phyloP scores from a whole-genome alignment of 306 rosid genomes.

The Castanea crenata region DNA sequence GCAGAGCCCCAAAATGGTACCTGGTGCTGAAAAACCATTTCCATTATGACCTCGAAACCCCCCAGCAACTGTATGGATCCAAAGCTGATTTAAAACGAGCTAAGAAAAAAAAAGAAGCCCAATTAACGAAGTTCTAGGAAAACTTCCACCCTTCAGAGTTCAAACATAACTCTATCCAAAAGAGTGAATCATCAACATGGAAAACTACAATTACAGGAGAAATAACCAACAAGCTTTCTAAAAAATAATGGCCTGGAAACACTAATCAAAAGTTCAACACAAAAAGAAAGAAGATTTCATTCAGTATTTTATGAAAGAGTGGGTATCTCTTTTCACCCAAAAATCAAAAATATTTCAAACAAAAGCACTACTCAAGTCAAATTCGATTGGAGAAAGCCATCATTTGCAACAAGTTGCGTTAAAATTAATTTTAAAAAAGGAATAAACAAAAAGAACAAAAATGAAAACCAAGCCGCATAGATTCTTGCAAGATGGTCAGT shows the following conservation, averaged over 20 bases:
- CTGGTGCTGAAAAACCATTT: conserved; percentile 61
- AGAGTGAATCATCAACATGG: conserved; percentile 20
- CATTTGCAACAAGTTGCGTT: conserved; percentile 11
- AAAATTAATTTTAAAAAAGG: conserved; percentile 9
- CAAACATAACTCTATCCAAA: conserved; percentile 30
- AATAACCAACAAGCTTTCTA: conserved; percentile 1
- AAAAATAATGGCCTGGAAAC: not conserved
- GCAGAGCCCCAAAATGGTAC: conserved; percentile 53
- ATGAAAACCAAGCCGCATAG: conserved; percentile 14
- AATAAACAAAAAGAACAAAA: not conserved
- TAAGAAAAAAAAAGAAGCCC: not conserved
- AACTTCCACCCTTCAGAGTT: conserved; percentile 14
- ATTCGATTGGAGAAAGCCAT: conserved; percentile 1
- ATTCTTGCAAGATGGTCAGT: conserved; percentile 18
- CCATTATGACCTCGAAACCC: conserved; percentile 43
- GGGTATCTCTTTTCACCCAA: conserved; percentile 2
- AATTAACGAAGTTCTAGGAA: conserved; percentile 3
- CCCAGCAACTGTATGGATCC: conserved; percentile 15
- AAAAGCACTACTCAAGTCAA: conserved; percentile 7
- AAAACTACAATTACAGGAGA: not conserved
- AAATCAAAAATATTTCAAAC: conserved; percentile 22
- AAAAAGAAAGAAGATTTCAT: not conserved
- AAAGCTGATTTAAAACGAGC: conserved; percentile 27
- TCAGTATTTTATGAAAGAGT: conserved; percentile 10
- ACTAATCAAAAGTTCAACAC: conserved; percentile 4